Base-by-base conservation (phyloP, 2,329 filamentous ascomycete genomes). In the Xenosphaeropsis pyriputrescens region DNA sequence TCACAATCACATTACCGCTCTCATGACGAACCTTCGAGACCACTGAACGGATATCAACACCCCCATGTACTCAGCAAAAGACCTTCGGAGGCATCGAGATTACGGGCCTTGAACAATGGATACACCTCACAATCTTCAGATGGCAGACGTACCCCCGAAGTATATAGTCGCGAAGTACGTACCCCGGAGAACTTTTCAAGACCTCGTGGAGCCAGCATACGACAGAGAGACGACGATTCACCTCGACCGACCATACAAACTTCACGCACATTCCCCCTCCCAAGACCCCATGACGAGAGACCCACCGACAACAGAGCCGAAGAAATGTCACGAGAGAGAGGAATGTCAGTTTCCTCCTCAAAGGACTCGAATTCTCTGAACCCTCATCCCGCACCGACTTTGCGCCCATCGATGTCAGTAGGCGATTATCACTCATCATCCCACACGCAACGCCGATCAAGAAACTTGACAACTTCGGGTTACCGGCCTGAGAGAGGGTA, bases 61-160 rank as follows among this genome's bases (percentile, higher is more conserved):
- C 22, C 41, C 13, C 49, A 47, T 9, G 41, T 18, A 13, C 39
- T 49, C 8, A 49, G 46, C 31, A 45, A 49, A 34, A 47, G 45
- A 26, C 51, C 47, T 2, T 57, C 53, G 4, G 53, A 57, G 30
- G 53, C 52, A 12, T 53, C 51, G 11, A 42, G 52, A 19, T 43
- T 56, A 12, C 48, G 53, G 29, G 47, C 51, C 18, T 39, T 55
- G 36, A 51, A 55, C 42, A 53, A 52, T 46, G 49, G 48, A 8
- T 47, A 49, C 36, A 44, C 45, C 38, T 50, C 50, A 18, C 42
- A 45, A 17, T 48, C 47, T 11, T 40, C 45, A 3, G 49, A 50
- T 18, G 47, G 47, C 16, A 33, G 47, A 31, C 43, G 37, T 12
- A 49, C 45, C 3, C 46, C 50, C 12, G 52, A 53, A 18, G 30